phyloP scores from a whole-genome alignment of 1,284 basidiomycete genomes.

The Trametes polyzona region DNA sequence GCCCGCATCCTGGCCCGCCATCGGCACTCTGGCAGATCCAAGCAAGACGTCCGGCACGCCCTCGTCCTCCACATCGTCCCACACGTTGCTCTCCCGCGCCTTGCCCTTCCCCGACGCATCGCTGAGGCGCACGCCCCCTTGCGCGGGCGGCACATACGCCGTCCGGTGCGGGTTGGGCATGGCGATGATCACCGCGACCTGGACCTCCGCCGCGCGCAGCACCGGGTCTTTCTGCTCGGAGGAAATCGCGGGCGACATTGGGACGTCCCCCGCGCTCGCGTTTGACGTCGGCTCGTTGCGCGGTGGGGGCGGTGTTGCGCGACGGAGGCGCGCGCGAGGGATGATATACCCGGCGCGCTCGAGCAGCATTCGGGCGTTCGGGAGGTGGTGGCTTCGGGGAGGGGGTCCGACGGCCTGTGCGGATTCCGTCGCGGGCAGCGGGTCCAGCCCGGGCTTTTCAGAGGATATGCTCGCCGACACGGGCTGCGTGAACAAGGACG shows the following conservation, averaged over 20 bases:
- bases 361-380: constrained; percentile 7
- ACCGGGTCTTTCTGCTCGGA: constrained; percentile 22
- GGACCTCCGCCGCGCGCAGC: constrained; percentile 34
- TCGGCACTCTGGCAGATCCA: constrained; percentile 42
- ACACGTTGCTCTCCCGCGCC: constrained; percentile 28
- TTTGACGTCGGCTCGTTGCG: not conserved
- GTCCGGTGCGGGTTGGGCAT: constrained; percentile 55
- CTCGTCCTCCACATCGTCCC: constrained; percentile 37
- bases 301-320: constrained; percentile 25
- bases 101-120: constrained; percentile 33
- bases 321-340: constrained; percentile 18
- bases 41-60: constrained; percentile 52
- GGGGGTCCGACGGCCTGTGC: constrained; percentile 4
- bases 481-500: constrained; percentile 24
- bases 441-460: constrained; percentile 16
- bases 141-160: constrained; percentile 18
- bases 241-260: constrained; percentile 11
- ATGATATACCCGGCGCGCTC: constrained; percentile 17
- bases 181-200: constrained; percentile 62
- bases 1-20: not conserved
- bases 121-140: not conserved
- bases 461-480: constrained; percentile 24
- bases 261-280: not conserved
- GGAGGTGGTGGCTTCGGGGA: not conserved
- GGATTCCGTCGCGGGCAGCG: constrained; percentile 4